These are phyloP conservation scores for Phytophthora vignae DNA, from an alignment of 352 stramenopile species.

Conservation along the genomic window DNA sequence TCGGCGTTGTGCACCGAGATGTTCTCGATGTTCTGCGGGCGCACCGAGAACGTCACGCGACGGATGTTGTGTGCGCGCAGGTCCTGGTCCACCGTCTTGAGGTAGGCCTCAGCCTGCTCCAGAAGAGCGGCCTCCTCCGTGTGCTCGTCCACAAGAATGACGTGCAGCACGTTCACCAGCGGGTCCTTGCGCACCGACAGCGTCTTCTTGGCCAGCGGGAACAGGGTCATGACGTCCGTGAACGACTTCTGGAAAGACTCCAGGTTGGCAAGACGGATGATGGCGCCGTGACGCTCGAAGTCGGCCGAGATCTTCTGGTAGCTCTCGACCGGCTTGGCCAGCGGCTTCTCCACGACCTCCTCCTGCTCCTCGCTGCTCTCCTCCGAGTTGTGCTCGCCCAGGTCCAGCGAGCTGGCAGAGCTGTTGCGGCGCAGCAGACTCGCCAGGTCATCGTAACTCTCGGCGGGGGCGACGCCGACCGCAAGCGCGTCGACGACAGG, in stretches of 20 bases:
- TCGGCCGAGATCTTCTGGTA: conserved; percentile 81
- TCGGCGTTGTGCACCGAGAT: conserved; percentile 52
- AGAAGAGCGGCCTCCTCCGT: conserved; percentile 66
- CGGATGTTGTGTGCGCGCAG: conserved; percentile 84
- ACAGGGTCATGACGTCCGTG: conserved; percentile 71
- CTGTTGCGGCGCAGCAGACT: conserved; percentile 74
- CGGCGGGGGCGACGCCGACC: conserved; percentile 72
- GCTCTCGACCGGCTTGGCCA: conserved; percentile 48
- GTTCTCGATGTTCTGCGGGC: conserved; percentile 55
- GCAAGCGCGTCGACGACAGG: conserved; percentile 81
- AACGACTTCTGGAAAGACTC: conserved; percentile 80
- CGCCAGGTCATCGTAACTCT: conserved; percentile 87
- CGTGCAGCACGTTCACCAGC: conserved; percentile 87
- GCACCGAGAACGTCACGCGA: conserved; percentile 89
- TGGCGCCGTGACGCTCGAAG: conserved; percentile 82
- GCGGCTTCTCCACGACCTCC: conserved; percentile 31
- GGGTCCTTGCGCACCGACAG: conserved; percentile 70
- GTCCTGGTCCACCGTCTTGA: conserved; percentile 66
- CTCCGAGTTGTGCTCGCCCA: conserved; percentile 42
- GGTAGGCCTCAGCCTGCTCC: conserved; percentile 62
- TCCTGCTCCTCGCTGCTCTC: conserved; percentile 51
- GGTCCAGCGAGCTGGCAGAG: conserved; percentile 49
- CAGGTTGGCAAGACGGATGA: conserved; percentile 90
- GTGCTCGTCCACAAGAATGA: conserved; percentile 80
- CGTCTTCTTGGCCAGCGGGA: conserved; percentile 75